Conservation (phyloP, 768 basidiomycete genomes). For the Mycena crocata region DNA sequence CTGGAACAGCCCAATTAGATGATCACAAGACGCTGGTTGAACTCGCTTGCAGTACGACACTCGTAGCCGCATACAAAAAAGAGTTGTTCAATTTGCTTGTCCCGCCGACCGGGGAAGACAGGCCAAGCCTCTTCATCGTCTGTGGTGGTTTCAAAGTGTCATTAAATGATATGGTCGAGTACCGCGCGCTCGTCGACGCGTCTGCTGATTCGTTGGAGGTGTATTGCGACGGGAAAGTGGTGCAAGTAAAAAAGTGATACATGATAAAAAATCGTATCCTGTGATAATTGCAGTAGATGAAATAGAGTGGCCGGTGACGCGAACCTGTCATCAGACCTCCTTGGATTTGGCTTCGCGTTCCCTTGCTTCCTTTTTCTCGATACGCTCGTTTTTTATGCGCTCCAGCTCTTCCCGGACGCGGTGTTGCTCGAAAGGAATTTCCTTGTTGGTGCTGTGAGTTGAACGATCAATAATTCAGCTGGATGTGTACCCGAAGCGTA, state of each 20-base stretch:
- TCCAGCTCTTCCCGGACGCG: conserved; percentile 77
- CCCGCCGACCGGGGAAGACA: conserved; percentile 44
- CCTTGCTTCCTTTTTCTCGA: conserved; percentile 29
- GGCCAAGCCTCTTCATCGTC: conserved; percentile 71
- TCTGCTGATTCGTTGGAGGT: conserved; percentile 51
- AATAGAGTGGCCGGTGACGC: conserved; percentile 1
- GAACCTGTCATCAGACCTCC: conserved; percentile 6
- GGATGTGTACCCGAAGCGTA: conserved; percentile 57
- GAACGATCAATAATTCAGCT: neutral
- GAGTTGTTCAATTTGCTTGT: conserved; percentile 66
- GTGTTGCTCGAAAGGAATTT: conserved; percentile 73
- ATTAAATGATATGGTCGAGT: conserved; percentile 62
- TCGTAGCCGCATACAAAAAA: conserved; percentile 72
- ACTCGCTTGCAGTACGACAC: conserved; percentile 77
- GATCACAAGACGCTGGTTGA: conserved; percentile 84
- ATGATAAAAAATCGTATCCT: neutral
- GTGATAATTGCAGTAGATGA: conserved; percentile 8
- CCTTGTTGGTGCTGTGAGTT: conserved; percentile 46
- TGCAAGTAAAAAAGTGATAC: conserved; percentile 41
- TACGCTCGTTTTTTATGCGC: conserved; percentile 72
- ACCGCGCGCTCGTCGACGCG: conserved; percentile 51
- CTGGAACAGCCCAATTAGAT: conserved; percentile 51
- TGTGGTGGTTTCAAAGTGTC: conserved; percentile 81
- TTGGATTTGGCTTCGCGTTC: conserved; percentile 14
- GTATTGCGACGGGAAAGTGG: conserved; percentile 52